Percentiles rank a stretch among this genome's conserved stretches.
phyloP scores from a whole-genome alignment of 176 grass and related monocot genomes.

The Musa troglodytarum region DNA sequence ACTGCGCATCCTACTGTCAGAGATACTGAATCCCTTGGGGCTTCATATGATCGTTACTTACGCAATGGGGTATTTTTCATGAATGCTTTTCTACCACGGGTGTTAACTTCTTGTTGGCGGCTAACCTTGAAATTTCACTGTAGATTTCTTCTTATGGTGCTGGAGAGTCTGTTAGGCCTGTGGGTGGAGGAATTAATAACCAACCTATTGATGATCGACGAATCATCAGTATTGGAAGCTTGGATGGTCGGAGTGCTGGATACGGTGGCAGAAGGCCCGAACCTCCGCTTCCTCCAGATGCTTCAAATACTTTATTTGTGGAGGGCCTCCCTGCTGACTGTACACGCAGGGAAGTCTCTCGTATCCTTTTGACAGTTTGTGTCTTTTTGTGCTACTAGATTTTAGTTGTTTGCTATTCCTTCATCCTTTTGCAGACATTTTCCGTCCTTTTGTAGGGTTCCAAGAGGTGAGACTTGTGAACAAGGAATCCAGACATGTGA shows the following conservation, averaged over 20 bases:
- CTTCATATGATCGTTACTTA: conserved; percentile 58
- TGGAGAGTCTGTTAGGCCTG: conserved; percentile 47
- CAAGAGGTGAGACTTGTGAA: conserved; percentile 51
- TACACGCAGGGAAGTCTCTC: conserved; percentile 51
- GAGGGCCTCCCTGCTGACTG: conserved; percentile 47
- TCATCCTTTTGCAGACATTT: conserved; percentile 54
- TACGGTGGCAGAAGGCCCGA: conserved; percentile 55
- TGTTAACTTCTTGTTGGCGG: conserved; percentile 12
- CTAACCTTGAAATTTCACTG: conserved; percentile 10
- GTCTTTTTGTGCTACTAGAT: background rate
- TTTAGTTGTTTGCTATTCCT: conserved; percentile 12
- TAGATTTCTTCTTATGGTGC: conserved; percentile 53
- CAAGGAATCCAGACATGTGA: conserved; percentile 93
- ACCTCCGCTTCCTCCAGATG: conserved; percentile 78
- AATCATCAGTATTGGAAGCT: conserved; percentile 45
- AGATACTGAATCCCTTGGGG: conserved; percentile 62
- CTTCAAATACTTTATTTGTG: conserved; percentile 59
- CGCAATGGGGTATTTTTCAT: conserved; percentile 55
- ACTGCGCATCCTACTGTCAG: conserved; percentile 57
- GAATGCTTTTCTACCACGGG: background rate
- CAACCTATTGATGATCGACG: conserved; percentile 62
- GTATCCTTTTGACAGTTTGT: conserved; percentile 48
- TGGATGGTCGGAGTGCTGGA: conserved; percentile 53
- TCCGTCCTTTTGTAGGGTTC: conserved; percentile 60
- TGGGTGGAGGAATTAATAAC: conserved; percentile 51